phyloP scores from a whole-genome alignment of 352 stramenopile species.

The Phytophthora foliorum region DNA sequence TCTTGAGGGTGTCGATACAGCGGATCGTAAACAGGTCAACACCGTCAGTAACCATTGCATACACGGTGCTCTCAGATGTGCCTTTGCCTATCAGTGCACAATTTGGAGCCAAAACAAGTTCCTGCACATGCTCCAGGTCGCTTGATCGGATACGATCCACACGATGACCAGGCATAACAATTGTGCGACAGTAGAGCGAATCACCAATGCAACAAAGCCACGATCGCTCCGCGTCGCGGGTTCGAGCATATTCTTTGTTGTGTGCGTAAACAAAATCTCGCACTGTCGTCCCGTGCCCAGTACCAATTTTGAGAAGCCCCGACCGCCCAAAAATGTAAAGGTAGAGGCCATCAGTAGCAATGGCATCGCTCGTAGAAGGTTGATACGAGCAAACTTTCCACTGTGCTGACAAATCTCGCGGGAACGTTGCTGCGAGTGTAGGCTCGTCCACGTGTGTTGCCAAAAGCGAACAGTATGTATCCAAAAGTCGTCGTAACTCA shows the following conservation, averaged over 20 bases:
- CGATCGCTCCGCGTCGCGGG: conserved; percentile 72
- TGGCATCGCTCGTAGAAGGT: conserved; percentile 72
- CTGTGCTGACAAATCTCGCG: conserved; percentile 63
- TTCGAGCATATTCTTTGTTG: conserved; percentile 67
- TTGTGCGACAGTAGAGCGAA: conserved; percentile 78
- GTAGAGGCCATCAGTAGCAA: conserved; percentile 74
- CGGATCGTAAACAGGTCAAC: conserved; percentile 69
- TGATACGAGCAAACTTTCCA: conserved; percentile 78
- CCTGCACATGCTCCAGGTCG: conserved; percentile 56
- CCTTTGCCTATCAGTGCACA: conserved; percentile 38
- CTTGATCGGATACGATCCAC: conserved; percentile 67
- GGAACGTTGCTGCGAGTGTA: conserved; percentile 59
- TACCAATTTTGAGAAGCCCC: conserved; percentile 79
- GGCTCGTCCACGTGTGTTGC: conserved; percentile 31
- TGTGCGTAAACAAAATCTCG: conserved; percentile 79
- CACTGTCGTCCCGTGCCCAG: conserved; percentile 66
- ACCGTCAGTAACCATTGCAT: conserved; percentile 78
- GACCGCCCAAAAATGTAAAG: conserved; percentile 75
- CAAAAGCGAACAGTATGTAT: conserved; percentile 42
- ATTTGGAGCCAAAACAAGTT: conserved; percentile 67
- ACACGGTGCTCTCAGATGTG: conserved; percentile 69
- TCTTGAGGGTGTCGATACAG: conserved; percentile 71
- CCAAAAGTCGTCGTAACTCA: conserved; percentile 38
- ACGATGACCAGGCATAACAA: conserved; percentile 69
- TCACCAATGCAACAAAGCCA: conserved; percentile 79